A percentile compares a stretch with the other conserved stretches of the same genome.
Conservation (phyloP, 2,329 filamentous ascomycete genomes). For the Aureobasidium lini region DNA sequence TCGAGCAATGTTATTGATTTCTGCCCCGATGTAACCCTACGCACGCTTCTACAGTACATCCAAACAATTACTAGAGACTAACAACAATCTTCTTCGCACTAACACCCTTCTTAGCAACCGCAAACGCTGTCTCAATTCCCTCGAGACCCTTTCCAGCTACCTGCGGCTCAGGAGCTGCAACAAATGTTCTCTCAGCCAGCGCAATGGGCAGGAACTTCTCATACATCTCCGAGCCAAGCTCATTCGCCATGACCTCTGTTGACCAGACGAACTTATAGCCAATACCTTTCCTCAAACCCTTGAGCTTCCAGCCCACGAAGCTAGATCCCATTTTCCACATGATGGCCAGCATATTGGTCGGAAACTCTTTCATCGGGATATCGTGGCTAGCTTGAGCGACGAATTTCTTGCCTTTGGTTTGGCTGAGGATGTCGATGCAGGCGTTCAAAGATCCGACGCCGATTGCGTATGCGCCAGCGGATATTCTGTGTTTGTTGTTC, state of each 20-base stretch:
- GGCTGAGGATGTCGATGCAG: constrained; percentile 7
- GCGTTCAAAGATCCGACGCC: neutral
- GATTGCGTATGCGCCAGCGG: constrained; percentile 2
- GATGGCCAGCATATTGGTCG: neutral
- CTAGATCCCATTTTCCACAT: neutral
- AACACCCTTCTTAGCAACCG: constrained; percentile 16
- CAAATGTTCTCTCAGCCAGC: constrained; percentile 27
- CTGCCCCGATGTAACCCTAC: neutral
- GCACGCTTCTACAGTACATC: neutral
- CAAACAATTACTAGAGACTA: neutral
- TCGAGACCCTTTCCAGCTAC: constrained; percentile 21
- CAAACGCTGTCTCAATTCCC: constrained; percentile 18
- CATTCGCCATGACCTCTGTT: constrained; percentile 1
- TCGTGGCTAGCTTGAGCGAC: constrained; percentile 8
- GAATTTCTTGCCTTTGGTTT: constrained; percentile 5
- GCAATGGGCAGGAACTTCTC: constrained; percentile 24
- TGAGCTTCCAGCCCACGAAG: neutral
- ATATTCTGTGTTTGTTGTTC: constrained; percentile 9
- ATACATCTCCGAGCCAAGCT: constrained; percentile 2
- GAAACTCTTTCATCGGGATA: neutral
- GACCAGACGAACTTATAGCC: constrained; percentile 3
- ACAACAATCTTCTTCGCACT: constrained; percentile 21
- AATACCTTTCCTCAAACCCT: neutral
- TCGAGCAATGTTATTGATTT: too few relatives aligned
- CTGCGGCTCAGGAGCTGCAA: constrained; percentile 22